Conservation (phyloP, 495 filamentous ascomycete species). For the Elaphomyces granulatus region DNA sequence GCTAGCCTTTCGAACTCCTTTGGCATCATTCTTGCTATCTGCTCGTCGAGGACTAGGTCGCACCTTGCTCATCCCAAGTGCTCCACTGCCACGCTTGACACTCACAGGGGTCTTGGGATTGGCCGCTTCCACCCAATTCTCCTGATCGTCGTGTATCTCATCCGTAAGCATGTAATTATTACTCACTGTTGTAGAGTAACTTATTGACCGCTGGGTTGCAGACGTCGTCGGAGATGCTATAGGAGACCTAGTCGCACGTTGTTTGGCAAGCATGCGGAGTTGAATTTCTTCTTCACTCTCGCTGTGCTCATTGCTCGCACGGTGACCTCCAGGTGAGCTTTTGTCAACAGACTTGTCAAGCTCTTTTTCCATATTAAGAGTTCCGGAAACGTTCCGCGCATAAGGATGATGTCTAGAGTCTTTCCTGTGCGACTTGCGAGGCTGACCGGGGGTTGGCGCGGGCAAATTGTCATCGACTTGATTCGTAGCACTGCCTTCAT, state of each 20-base stretch:
- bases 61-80: constrained; percentile 58
- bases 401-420: constrained; percentile 44
- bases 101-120: constrained; percentile 51
- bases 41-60: constrained; percentile 51
- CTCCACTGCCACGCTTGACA: constrained; percentile 47
- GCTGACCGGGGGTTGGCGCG: constrained; percentile 90
- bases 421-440: constrained; percentile 65
- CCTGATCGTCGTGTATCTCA: constrained; percentile 30
- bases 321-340: constrained; percentile 19
- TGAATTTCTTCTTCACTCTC: constrained; percentile 71
- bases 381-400: constrained; percentile 31
- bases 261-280: constrained; percentile 51
- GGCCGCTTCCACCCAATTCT: constrained; percentile 31
- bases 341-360: constrained; percentile 26
- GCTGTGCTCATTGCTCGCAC: constrained; percentile 32
- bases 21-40: constrained; percentile 37
- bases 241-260: constrained; percentile 41
- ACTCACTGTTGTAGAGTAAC: constrained; percentile 34
- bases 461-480: constrained; percentile 70
- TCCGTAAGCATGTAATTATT: constrained; percentile 31
- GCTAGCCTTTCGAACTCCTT: constrained; percentile 78
- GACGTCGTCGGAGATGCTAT: constrained; percentile 19
- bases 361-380: constrained; percentile 22
- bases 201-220: constrained; percentile 31
- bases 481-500: constrained; percentile 40